Conservation (phyloP, 345 rosid species). For the Salix caprea region DNA sequence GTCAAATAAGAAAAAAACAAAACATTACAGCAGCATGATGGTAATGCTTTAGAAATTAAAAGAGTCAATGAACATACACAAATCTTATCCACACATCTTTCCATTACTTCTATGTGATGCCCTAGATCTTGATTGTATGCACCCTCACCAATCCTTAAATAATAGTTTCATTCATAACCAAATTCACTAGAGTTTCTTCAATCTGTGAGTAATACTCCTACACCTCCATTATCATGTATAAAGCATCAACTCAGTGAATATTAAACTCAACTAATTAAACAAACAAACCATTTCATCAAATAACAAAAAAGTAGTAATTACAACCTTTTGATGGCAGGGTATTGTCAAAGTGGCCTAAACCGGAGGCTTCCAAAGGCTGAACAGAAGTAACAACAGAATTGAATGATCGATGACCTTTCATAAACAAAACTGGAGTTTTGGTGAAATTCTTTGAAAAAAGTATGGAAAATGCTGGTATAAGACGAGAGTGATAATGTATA, state of each 20-base stretch:
- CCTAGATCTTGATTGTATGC: conserved; percentile 11
- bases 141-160: neutral
- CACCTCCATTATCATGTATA: neutral
- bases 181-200: neutral
- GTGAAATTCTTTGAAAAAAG: conserved; percentile 22
- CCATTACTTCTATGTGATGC: neutral
- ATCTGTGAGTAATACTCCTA: neutral
- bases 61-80: neutral
- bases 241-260: neutral
- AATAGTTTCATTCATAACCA: neutral
- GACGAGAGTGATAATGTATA: conserved; percentile 27
- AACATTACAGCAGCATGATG: neutral
- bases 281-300: neutral
- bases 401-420: conserved; percentile 36
- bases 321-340: conserved; percentile 56
- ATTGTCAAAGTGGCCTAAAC: conserved; percentile 36
- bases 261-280: neutral
- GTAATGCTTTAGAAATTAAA: neutral
- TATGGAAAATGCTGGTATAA: conserved; percentile 24
- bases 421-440: conserved; percentile 26
- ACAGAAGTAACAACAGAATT: conserved; percentile 46
- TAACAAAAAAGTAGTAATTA: neutral
- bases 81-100: neutral
- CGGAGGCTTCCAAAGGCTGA: conserved; percentile 44
- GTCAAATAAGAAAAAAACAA: conserved; percentile 22